Percentiles rank a stretch among this genome's conserved stretches.
Conservation (phyloP, 805 yeast genomes). For the Starmerella riodocensis region DNA sequence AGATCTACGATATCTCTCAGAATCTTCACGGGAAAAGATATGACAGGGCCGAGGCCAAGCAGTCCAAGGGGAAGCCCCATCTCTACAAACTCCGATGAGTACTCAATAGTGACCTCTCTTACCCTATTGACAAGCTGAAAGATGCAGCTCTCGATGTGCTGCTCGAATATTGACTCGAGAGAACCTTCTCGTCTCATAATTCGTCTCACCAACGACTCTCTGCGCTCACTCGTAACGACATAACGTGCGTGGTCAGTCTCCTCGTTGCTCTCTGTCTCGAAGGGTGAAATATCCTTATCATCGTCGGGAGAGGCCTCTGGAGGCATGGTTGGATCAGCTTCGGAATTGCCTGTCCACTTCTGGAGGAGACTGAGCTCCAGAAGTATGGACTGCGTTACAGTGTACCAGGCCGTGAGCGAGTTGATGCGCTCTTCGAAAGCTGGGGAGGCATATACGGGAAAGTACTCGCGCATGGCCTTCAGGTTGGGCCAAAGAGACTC, state of each 20-base stretch:
- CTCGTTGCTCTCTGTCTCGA: neutral
- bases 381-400: conserved; percentile 56
- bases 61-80: conserved; percentile 63
- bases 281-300: conserved; percentile 31
- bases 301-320: conserved; percentile 33
- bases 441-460: conserved; percentile 52
- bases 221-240: neutral
- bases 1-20: conserved; percentile 66
- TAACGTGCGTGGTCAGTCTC: neutral
- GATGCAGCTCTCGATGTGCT: conserved; percentile 51
- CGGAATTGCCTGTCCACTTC: conserved; percentile 76
- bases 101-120: conserved; percentile 52
- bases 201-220: conserved; percentile 65
- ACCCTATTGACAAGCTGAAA: conserved; percentile 77
- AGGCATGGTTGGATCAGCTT: conserved; percentile 44
- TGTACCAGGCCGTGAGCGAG: conserved; percentile 73
- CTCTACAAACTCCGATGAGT: conserved; percentile 43
- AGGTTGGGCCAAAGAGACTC: conserved; percentile 68
- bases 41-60: conserved; percentile 40
- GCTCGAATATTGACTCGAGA: conserved; percentile 42
- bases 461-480: conserved; percentile 65
- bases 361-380: conserved; percentile 48
- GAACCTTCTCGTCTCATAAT: conserved; percentile 51
- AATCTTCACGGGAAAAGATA: conserved; percentile 64
- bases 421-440: conserved; percentile 56